Evolutionary conservation across 2,329 filamentous ascomycete species (phyloP).

Genomic region (Drechslerella stenobrocha): DNA sequence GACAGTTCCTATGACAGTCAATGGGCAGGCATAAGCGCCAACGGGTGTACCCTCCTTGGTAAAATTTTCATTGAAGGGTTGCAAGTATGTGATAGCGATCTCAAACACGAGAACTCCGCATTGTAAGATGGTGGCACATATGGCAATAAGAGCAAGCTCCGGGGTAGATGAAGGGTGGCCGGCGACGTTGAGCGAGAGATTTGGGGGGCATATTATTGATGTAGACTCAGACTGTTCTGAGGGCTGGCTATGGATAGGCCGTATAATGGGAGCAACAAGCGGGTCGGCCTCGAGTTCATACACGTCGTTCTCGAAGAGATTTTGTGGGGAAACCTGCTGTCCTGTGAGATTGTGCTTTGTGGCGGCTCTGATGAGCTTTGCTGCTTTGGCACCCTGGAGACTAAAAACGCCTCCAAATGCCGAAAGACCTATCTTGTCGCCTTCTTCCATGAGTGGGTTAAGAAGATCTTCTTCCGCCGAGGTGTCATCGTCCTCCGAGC

Average conservation of each 20-base stretch:
- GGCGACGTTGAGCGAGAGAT: constrained; percentile 25
- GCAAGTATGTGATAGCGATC: constrained; percentile 22
- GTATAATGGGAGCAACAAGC: background rate
- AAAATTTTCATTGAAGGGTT: constrained; percentile 13
- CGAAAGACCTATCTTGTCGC: background rate
- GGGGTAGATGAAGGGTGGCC: background rate
- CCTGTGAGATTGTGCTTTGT: background rate
- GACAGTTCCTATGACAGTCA: constrained; percentile 53
- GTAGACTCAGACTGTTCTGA: background rate
- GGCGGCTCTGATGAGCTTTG: constrained; percentile 5
- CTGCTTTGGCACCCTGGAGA: constrained; percentile 3
- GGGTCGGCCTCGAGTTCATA: constrained; percentile 16
- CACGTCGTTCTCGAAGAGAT: constrained; percentile 4
- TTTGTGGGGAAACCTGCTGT: background rate
- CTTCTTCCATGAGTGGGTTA: background rate
- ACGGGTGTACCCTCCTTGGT: background rate
- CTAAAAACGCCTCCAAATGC: constrained; percentile 13
- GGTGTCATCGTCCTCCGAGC: background rate
- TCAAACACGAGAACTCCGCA: constrained; percentile 15
- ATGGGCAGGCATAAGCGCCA: constrained; percentile 52
- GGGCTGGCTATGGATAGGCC: background rate
- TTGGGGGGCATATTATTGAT: background rate
- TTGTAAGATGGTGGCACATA: constrained; percentile 11
- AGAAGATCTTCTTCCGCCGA: background rate
- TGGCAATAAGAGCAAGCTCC: constrained; percentile 11